Conservation (phyloP, 2,329 filamentous ascomycete species). For the Endocalyx cinctus region DNA sequence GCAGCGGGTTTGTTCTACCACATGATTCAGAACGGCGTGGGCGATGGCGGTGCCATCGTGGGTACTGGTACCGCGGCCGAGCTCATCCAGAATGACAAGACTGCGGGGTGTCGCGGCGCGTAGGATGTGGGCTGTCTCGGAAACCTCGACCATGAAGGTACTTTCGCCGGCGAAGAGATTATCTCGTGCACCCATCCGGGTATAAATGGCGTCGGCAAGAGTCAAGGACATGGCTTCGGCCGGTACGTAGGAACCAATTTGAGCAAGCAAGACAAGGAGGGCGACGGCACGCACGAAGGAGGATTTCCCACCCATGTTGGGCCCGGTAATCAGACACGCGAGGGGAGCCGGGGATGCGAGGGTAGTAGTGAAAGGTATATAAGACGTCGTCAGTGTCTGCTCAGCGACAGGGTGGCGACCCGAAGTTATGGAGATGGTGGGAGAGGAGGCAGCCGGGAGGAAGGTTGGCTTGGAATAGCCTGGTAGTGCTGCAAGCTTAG, state of each 20-base stretch:
- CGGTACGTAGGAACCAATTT: constrained; percentile 91
- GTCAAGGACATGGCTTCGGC: constrained; percentile 70
- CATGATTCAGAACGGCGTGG: constrained; percentile 80
- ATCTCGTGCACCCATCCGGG: constrained; percentile 92
- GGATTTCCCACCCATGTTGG: constrained; percentile 99
- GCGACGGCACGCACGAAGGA: constrained; percentile 92
- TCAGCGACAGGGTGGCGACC: constrained; percentile 96
- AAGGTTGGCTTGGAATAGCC: constrained; percentile 79
- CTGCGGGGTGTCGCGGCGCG: constrained; percentile 80
- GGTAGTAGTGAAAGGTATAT: constrained; percentile 84
- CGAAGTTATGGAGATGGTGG: constrained; percentile 63
- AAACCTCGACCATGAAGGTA: constrained; percentile 97
- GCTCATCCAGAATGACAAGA: constrained; percentile 88
- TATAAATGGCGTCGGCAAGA: constrained; percentile 86
- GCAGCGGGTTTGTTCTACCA: constrained; percentile 69
- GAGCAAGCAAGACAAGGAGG: constrained; percentile 87
- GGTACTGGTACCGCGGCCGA: constrained; percentile 88
- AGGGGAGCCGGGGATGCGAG: constrained; percentile 63
- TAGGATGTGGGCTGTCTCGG: constrained; percentile 85
- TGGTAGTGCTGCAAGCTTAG: constrained; percentile 76
- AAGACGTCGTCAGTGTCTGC: constrained; percentile 75
- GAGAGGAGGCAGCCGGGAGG: constrained; percentile 55
- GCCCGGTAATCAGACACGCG: constrained; percentile 86
- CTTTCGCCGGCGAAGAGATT: constrained; percentile 93
- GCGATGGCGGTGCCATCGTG: constrained; percentile 97